These are phyloP conservation scores for Tolypocladium nubicola DNA, from an alignment of 2,329 filamentous ascomycete species.

Conservation along the genomic window DNA sequence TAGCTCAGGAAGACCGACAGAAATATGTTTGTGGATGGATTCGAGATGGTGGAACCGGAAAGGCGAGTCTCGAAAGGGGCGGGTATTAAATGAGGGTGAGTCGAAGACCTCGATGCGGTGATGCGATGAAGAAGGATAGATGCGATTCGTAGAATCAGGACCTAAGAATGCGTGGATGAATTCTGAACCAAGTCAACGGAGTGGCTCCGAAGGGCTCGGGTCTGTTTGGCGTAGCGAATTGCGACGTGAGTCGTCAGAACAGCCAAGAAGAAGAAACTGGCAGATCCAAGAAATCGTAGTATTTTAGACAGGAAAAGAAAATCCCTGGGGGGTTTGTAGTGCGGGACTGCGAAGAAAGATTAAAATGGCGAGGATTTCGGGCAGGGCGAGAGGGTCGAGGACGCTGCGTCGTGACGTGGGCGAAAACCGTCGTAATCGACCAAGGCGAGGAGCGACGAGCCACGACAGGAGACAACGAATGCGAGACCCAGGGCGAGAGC, in stretches of 20 bases:
- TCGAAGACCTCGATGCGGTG: background rate
- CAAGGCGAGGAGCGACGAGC: no score
- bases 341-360: background rate
- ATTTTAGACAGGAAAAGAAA: background rate
- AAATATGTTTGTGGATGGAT: background rate
- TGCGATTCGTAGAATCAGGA: slow-evolving; percentile 2
- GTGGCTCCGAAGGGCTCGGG: background rate
- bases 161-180: slow-evolving; percentile 1
- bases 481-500: background rate
- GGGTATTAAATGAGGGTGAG: background rate
- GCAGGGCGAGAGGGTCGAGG: background rate
- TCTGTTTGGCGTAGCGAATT: background rate
- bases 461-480: background rate
- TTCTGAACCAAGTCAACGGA: background rate
- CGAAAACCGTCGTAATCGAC: background rate
- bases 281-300: background rate
- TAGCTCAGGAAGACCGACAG: slow-evolving; percentile 31
- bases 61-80: slow-evolving; percentile 6
- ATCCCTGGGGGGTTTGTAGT: background rate
- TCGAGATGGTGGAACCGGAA: slow-evolving; percentile 6
- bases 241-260: background rate
- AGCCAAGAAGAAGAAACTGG: slow-evolving; percentile 2
- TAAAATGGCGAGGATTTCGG: background rate
- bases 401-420: background rate
- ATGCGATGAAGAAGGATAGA: slow-evolving; percentile 2